Evolutionary conservation across 768 basidiomycete species (phyloP).

Genomic region (Serpula lacrymans): DNA sequence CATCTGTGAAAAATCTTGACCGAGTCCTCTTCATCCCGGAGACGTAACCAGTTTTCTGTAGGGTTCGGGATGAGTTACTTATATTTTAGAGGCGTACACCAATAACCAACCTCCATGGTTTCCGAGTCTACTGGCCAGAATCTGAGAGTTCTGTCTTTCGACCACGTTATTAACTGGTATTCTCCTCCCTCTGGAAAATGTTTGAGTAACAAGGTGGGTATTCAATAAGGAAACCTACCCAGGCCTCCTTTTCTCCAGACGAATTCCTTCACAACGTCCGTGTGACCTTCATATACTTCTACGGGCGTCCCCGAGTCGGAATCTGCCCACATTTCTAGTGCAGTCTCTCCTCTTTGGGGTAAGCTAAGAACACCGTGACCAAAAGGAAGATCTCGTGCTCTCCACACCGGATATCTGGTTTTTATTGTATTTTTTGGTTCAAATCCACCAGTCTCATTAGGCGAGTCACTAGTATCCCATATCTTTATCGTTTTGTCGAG

Average conservation of each 20-base stretch:
- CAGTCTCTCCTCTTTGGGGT: slow-evolving; percentile 83
- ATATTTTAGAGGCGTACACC: neutral
- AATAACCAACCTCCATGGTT: slow-evolving; percentile 54
- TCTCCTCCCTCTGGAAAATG: slow-evolving; percentile 41
- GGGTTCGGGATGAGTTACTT: slow-evolving; percentile 5
- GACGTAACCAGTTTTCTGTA: slow-evolving; percentile 49
- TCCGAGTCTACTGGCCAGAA: slow-evolving; percentile 86
- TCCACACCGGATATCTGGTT: slow-evolving; percentile 91
- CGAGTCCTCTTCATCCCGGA: slow-evolving; percentile 24
- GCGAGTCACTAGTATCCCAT: slow-evolving; percentile 47
- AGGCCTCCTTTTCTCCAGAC: slow-evolving; percentile 81
- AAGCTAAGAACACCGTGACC: slow-evolving; percentile 84
- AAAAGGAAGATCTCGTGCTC: slow-evolving; percentile 90
- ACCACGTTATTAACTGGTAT: slow-evolving; percentile 72
- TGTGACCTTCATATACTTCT: slow-evolving; percentile 81
- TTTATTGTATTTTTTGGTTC: slow-evolving; percentile 52
- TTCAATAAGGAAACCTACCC: slow-evolving; percentile 34
- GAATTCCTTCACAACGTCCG: slow-evolving; percentile 95
- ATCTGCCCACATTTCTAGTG: slow-evolving; percentile 76
- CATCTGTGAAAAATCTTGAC: slow-evolving; percentile 13
- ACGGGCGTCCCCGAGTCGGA: slow-evolving; percentile 40
- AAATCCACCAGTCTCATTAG: slow-evolving; percentile 11
- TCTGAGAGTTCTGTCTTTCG: slow-evolving; percentile 86
- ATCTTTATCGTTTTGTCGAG: slow-evolving; percentile 91
- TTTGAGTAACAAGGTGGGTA: neutral